Evolutionary conservation across 306 rosid species (phyloP), one percentile per base, ranked within the genome.

Genomic region (Herpetospermum pedunculosum): DNA sequence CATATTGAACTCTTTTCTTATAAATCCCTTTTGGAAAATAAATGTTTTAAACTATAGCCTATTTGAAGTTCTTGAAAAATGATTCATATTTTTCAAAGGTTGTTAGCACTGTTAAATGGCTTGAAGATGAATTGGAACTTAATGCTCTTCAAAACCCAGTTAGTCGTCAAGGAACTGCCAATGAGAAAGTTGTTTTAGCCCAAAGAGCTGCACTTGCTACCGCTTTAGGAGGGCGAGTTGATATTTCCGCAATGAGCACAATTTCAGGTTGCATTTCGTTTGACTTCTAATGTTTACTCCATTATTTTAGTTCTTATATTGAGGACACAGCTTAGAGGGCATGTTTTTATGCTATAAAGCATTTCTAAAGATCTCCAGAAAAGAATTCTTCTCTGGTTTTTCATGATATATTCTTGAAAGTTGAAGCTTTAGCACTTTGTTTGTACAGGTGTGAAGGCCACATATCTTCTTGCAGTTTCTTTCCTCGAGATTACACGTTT

Each of bases 41-140:
- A 32, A 63, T 63, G 29, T 35, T 63, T 19, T 35, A 19, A 35
- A 37, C 18, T 63, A 62, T n/a, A n/a, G 70, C 70, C 26, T 35
- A 55, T 71, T 73, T 47, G 60, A 78, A 59, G 16, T 64, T 79
- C 40, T 73, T 41, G 75, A 43, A 75, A 21, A 37, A 52, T 41
- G 30, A 48, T 63, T 77, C 53, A 73, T 30, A 79, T 77, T 75
- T 83, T 35, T 35, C 70, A 19, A 63, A 93, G 98, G 97, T 93
- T 84, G 98, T 91, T 81, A 93, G 98, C 88, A 87, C 97, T 0
- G 98, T 93, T 73, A 93, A 93, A 86, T 93, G 98, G 98, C 97
- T 93, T 41, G 98, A 93, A 89, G 98, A 93, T 77, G 98, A 93
- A 83, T 80, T 93, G 82, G 98, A 93, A 79, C 86, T 93, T 78